phyloP scores from a whole-genome alignment of 2,329 filamentous ascomycete species.

The Phialophora macrospora region DNA sequence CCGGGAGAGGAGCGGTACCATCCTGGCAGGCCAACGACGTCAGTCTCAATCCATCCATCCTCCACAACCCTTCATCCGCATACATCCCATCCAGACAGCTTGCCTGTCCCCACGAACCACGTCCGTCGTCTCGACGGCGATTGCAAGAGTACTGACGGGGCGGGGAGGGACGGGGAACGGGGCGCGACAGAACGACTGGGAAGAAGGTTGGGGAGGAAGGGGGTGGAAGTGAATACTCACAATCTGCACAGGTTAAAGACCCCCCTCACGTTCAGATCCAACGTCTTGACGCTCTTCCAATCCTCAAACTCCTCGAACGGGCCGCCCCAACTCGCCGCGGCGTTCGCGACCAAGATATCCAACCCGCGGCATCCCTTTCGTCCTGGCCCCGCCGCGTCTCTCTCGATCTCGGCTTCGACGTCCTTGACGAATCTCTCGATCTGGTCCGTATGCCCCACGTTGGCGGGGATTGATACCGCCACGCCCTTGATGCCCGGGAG shows the following conservation, averaged over 20 bases:
- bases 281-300: slow-evolving; percentile 29
- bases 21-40: slow-evolving; percentile 6
- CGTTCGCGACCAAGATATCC: slow-evolving; percentile 38
- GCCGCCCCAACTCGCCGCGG: slow-evolving; percentile 33
- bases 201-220: too few relatives aligned
- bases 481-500: slow-evolving; percentile 23
- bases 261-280: slow-evolving; percentile 32
- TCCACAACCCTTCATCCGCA: too few relatives aligned
- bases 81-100: too few relatives aligned
- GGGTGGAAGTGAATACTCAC: slow-evolving; percentile 36
- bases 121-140: too few relatives aligned
- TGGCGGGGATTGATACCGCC: slow-evolving; percentile 26
- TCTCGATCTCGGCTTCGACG: slow-evolving; percentile 15
- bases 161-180: too few relatives aligned
- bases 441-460: slow-evolving; percentile 29
- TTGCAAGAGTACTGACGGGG: too few relatives aligned
- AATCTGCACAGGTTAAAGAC: slow-evolving; percentile 39
- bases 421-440: slow-evolving; percentile 27
- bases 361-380: not conserved
- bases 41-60: not conserved
- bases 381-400: slow-evolving; percentile 7
- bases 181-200: not conserved
- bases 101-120: too few relatives aligned
- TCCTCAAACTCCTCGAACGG: slow-evolving; percentile 30
- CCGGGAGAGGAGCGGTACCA: slow-evolving; percentile 24